phyloP scores from a whole-genome alignment of 2,329 filamentous ascomycete species.

The Colletotrichum coccodes region DNA sequence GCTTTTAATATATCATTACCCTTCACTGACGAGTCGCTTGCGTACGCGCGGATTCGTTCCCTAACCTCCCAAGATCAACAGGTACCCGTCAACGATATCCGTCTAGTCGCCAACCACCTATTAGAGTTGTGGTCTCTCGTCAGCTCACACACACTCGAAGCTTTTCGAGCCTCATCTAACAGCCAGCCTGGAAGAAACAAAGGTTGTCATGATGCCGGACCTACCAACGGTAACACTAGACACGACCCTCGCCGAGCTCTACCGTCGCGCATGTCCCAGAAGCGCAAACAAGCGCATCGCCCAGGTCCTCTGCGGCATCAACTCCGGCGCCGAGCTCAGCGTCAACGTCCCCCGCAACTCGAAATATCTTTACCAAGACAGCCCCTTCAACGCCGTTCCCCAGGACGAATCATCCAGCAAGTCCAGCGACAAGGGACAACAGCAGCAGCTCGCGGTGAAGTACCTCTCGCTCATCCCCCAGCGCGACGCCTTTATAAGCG shows the following conservation, averaged over 20 bases:
- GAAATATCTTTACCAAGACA: constrained; percentile 50
- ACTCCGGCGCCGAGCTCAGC: constrained; percentile 38
- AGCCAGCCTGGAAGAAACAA: neutral
- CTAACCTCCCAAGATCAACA: neutral
- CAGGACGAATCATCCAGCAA: constrained; percentile 8
- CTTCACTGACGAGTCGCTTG: neutral
- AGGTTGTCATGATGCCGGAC: constrained; percentile 7
- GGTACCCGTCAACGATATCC: neutral
- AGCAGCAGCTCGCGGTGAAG: constrained; percentile 42
- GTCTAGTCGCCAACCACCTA: too few relatives aligned
- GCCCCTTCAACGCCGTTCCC: constrained; percentile 40
- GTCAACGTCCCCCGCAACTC: constrained; percentile 44
- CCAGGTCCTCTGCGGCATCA: constrained; percentile 43
- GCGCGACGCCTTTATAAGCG: constrained; percentile 47
- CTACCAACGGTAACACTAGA: constrained; percentile 46
- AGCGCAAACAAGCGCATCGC: constrained; percentile 39
- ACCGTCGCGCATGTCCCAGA: constrained; percentile 38
- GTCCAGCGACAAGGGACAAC: constrained; percentile 15
- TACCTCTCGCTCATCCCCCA: constrained; percentile 48
- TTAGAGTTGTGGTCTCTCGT: neutral
- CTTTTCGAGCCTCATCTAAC: too few relatives aligned
- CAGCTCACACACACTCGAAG: neutral
- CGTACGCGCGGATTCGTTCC: neutral
- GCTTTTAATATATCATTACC: neutral
- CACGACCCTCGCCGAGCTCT: constrained; percentile 47